Base-by-base conservation (phyloP, 352 stramenopile genomes). In the Phytophthora citricola region DNA sequence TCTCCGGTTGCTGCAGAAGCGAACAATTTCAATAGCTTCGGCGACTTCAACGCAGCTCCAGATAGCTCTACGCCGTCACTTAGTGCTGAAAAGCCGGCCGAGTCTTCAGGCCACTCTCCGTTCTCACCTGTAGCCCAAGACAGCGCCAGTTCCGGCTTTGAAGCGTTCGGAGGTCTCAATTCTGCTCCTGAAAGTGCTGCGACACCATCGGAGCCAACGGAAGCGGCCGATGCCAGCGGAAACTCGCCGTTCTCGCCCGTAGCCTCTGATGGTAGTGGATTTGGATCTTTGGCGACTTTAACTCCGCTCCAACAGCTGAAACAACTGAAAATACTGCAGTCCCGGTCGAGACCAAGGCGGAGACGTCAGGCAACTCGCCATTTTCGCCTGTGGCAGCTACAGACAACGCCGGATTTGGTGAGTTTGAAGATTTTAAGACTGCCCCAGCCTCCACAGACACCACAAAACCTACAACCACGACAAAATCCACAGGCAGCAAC, bases 1-100 rank as follows among this genome's bases (percentile, higher is more conserved):
- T 73, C 64, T 0, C 53, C 53, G 4, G 32, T 65, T 8, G 62
- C 57, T 43, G 41, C 38, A 6, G 53, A 69, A 24, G 61, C 26
- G 22, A 66, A 47, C 31, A 47, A 58, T 55, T 61, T 73, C 1
- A 46, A 60, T 49, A 38, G 45, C 17, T 79, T 82, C 62, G 57
- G 58, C 9, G 74, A 65, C 17, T 76, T 79, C 38, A 75, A 50
- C 40, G 32, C 62, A n/a, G 31, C 64, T 60, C 29, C 67, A 43
- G 38, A 60, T n/a, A 56, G 9, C 14, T 22, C 29, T 24, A 39
- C 51, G 12, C 38, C 55, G 2, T 43, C 49, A 14, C 50, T 43
- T 34, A 32, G 34, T 43, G 17, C 54, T 11, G 54, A 63, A 4
- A 58, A 56, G 5, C 31, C 20, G 11, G 45, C 17, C 3, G 58